Percentiles rank a stretch among this genome's conserved stretches.
Conservation (phyloP, 257 asterid genomes). For the Phtheirospermum japonicum region DNA sequence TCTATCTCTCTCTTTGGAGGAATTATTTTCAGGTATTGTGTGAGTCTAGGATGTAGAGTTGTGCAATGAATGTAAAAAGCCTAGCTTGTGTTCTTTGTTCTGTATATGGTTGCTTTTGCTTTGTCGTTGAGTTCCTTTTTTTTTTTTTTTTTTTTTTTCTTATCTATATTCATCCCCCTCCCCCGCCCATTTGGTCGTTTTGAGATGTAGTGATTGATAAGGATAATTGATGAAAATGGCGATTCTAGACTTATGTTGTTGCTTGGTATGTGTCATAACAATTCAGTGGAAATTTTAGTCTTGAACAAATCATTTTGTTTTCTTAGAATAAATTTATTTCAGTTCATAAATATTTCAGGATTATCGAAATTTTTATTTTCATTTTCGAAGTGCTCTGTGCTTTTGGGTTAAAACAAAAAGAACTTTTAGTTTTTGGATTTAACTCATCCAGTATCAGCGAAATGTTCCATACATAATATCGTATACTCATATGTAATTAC, state of each 20-base stretch:
- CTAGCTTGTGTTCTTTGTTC: not conserved
- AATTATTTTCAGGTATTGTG: too few species aligned
- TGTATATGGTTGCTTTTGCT: too few species aligned
- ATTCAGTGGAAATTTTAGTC: not conserved
- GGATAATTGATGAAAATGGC: too few species aligned
- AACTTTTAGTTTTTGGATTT: not conserved
- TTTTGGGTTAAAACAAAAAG: not conserved
- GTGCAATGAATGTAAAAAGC: too few species aligned
- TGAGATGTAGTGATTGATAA: not conserved
- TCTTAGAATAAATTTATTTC: not conserved
- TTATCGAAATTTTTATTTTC: not conserved
- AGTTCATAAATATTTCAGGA: slow-evolving; percentile 11
- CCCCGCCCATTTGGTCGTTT: too few species aligned
- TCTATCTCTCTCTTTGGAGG: not conserved
- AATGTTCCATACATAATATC: not conserved
- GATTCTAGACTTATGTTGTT: not conserved
- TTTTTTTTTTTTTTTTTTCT: slow-evolving; percentile 7
- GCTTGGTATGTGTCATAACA: not conserved
- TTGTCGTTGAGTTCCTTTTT: not conserved
- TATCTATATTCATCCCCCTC: too few species aligned
- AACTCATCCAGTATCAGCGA: not conserved
- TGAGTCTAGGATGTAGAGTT: too few species aligned
- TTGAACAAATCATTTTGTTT: not conserved
- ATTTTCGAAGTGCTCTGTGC: not conserved
- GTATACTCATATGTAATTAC: not conserved